A percentile compares a stretch with the other conserved stretches of the same genome.
Evolutionary conservation across 2,329 filamentous ascomycete species (phyloP).

Genomic region (Pyrenochaeta sp.): DNA sequence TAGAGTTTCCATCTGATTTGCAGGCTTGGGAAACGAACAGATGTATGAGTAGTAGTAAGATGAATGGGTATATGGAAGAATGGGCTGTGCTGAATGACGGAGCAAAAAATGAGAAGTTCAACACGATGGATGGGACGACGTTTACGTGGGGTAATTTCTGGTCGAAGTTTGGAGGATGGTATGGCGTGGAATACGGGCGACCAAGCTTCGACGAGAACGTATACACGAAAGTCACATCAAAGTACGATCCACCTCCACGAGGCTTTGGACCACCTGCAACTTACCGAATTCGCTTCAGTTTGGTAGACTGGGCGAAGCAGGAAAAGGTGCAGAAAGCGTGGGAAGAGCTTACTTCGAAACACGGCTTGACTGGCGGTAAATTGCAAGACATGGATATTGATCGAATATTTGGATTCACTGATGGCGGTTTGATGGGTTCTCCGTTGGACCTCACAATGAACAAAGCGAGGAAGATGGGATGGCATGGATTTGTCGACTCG

Average conservation of each 20-base stretch:
- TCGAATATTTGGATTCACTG: constrained; percentile 57
- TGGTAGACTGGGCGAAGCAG: constrained; percentile 58
- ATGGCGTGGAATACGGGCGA: constrained; percentile 49
- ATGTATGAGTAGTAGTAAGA: constrained; percentile 54
- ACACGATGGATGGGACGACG: constrained; percentile 56
- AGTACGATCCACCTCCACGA: constrained; percentile 40
- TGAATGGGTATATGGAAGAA: constrained; percentile 62
- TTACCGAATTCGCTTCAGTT: constrained; percentile 51
- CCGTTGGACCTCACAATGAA: constrained; percentile 50
- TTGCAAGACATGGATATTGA: constrained; percentile 54
- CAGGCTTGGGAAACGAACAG: constrained; percentile 55
- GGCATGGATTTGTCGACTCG: constrained; percentile 58
- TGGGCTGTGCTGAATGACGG: constrained; percentile 58
- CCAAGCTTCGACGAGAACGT: constrained; percentile 30
- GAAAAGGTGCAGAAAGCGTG: constrained; percentile 56
- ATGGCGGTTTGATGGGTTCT: constrained; percentile 49
- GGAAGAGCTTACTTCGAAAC: constrained; percentile 54
- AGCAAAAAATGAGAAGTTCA: constrained; percentile 59
- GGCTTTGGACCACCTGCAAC: constrained; percentile 55
- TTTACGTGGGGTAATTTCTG: constrained; percentile 61
- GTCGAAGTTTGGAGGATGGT: constrained; percentile 58
- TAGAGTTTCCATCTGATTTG: constrained; percentile 57
- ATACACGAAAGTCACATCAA: constrained; percentile 26
- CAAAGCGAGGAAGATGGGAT: constrained; percentile 58
- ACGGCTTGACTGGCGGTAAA: constrained; percentile 53